A percentile compares a stretch with the other conserved stretches of the same genome.
phyloP scores from a whole-genome alignment of 1,139 yeast genomes.

The Pichia sp. region DNA sequence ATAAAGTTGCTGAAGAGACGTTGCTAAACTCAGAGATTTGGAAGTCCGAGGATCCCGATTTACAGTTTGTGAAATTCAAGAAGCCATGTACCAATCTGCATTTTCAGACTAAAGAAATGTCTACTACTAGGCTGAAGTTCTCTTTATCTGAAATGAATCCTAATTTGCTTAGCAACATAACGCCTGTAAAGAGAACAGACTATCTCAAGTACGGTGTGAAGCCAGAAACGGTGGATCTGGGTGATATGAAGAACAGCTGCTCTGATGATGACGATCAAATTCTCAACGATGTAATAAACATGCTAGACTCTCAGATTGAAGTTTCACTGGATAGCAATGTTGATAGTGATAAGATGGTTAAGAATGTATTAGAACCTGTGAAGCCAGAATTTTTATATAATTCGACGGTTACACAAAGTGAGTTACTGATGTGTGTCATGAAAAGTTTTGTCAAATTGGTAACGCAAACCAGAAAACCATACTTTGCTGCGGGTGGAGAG shows the following conservation, averaged over 20 bases:
- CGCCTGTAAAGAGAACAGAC: constrained; percentile 12
- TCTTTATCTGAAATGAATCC: not conserved
- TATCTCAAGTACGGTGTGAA: constrained; percentile 21
- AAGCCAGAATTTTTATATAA: constrained; percentile 8
- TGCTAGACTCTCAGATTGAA: no score
- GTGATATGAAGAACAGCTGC: no score
- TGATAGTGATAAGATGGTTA: no score
- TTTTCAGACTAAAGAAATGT: not conserved
- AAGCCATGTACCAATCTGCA: constrained; percentile 17
- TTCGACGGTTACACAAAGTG: constrained; percentile 1
- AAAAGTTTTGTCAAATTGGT: constrained; percentile 1
- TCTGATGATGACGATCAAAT: no score
- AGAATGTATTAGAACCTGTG: no score
- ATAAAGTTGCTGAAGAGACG: constrained; percentile 2
- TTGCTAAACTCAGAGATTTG: constrained; percentile 8
- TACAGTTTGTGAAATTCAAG: constrained; percentile 21
- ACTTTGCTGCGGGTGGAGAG: not conserved
- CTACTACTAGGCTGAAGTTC: not conserved
- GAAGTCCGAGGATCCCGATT: constrained; percentile 15
- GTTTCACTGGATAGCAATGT: no score
- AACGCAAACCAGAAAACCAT: not conserved
- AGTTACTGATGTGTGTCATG: not conserved
- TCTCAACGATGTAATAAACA: no score
- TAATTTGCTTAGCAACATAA: not conserved
- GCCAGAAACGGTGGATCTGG: constrained; percentile 11